Evolutionary conservation across 106 monocot species (phyloP), one percentile per base, ranked within the genome.

Genomic region (Acorus gramineus): DNA sequence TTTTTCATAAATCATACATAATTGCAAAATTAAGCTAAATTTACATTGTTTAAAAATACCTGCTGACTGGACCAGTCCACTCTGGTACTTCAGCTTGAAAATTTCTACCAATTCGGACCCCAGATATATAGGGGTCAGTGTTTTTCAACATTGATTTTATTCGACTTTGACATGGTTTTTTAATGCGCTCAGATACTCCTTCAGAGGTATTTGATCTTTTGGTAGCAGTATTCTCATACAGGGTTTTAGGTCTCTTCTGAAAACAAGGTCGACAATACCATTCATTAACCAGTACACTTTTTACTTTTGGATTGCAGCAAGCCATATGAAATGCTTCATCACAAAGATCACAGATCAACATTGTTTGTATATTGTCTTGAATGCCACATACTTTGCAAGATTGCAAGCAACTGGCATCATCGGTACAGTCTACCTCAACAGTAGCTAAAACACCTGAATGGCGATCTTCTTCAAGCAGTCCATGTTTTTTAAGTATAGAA

Each of bases 281-380:
- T 46, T 84, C 79, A 60, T 77, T 84, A 47, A 8, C 63, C n/a
- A 58, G 82, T 14, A 73, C 47, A 51, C 71, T 66, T 58, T 76
- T 85, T 14, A 71, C 61, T 76, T 69, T 72, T 3, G 76, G 63
- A 12, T 77, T 76, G 76, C 82, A 79, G 69, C 93, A 93, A 53
- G 74, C 69, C 55, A 78, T 12, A 69, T 93, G 93, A 85, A 80
- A 88, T 71, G 88, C 82, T 69, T 88, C 78, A 49, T 93, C 93
- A 67, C 93, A 93, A 46, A 63, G 62, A 60, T 93, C 93, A 74
- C 93, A 93, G 52, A 93, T 88, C 62, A 93, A 62, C 93, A 93
- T 85, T 62, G 77, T 83, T 45, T 45, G 42, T 46, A 76, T 61
- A 61, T 64, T 61, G 52, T 69, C 84, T 8, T 46, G 49, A 13